Percentiles rank a stretch among this genome's conserved stretches.
phyloP scores from a whole-genome alignment of 2,329 filamentous ascomycete species.

The Colletotrichum orbiculare region DNA sequence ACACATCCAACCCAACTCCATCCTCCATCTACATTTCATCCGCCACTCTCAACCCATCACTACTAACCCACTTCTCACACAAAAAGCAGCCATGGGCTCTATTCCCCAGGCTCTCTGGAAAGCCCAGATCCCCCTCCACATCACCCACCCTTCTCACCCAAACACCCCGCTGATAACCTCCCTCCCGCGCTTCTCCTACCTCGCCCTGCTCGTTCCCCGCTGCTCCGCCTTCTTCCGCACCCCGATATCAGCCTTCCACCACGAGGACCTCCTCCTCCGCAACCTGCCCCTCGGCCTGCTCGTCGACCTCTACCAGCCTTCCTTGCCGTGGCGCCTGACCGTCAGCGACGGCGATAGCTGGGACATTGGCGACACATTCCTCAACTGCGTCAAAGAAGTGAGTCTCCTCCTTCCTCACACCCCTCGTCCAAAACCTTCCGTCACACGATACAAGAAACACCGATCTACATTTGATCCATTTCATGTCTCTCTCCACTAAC shows the following conservation, averaged over 20 bases:
- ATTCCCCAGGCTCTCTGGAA: conserved; percentile 64
- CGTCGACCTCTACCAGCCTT: conserved; percentile 66
- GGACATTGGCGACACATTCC: conserved; percentile 72
- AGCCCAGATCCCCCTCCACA: conserved; percentile 64
- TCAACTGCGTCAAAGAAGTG: conserved; percentile 73
- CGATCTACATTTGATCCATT: background rate
- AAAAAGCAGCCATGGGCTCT: conserved; percentile 26
- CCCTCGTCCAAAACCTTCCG: background rate
- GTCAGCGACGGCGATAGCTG: conserved; percentile 66
- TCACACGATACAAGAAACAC: no score
- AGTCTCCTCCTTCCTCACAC: conserved; percentile 35
- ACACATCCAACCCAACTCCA: no score
- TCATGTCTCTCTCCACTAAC: background rate
- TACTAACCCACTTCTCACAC: background rate
- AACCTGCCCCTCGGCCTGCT: conserved; percentile 66
- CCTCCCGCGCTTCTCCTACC: conserved; percentile 69
- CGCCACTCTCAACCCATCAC: background rate
- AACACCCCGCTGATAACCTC: conserved; percentile 63
- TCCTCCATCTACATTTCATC: background rate
- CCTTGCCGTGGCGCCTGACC: conserved; percentile 65
- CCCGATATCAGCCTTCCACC: conserved; percentile 69
- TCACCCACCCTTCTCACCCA: conserved; percentile 61
- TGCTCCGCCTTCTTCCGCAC: conserved; percentile 63
- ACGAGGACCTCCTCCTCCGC: conserved; percentile 64
- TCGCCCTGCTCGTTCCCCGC: conserved; percentile 67